Evolutionary conservation across 208 protist genomes (phyloP).

Genomic region (Trypanosoma brucei): DNA sequence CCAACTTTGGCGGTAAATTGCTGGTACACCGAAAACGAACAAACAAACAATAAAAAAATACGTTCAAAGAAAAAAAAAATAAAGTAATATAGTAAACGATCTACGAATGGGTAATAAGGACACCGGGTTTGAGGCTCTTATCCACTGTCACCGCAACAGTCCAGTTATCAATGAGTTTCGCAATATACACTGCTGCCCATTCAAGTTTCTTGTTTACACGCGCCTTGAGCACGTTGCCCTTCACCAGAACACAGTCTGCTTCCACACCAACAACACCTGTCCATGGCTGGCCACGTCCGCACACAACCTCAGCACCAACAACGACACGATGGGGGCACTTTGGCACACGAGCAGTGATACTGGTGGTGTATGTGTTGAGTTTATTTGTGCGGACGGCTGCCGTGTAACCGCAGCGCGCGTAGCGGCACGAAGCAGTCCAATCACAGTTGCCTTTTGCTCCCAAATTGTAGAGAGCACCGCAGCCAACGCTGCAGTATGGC

Average conservation of each 20-base stretch:
- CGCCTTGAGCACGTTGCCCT: slow-evolving; percentile 68
- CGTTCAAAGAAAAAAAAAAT: slow-evolving; percentile 6
- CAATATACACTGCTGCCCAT: slow-evolving; percentile 64
- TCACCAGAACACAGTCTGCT: slow-evolving; percentile 44
- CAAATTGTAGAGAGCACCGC: slow-evolving; percentile 47
- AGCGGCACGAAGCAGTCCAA: slow-evolving; percentile 61
- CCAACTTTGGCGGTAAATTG: too few species aligned
- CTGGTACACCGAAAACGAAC: neutral
- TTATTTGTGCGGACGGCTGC: slow-evolving; percentile 49
- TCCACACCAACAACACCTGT: slow-evolving; percentile 40
- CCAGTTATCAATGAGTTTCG: slow-evolving; percentile 65
- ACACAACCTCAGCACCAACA: slow-evolving; percentile 33
- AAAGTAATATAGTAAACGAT: neutral
- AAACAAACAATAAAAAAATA: slow-evolving; percentile 7
- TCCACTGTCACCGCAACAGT: slow-evolving; percentile 58
- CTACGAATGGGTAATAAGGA: slow-evolving; percentile 70
- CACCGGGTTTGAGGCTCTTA: slow-evolving; percentile 50
- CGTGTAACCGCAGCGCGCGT: slow-evolving; percentile 32
- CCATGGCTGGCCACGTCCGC: slow-evolving; percentile 25
- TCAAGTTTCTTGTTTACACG: slow-evolving; percentile 50
- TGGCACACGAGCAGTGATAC: slow-evolving; percentile 32
- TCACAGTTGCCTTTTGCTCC: slow-evolving; percentile 46
- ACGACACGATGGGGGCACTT: slow-evolving; percentile 7
- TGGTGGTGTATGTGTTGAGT: slow-evolving; percentile 42
- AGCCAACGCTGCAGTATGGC: slow-evolving; percentile 53